phyloP scores from a whole-genome alignment of 2,329 filamentous ascomycete species.

The Sphaerulina populicola region DNA sequence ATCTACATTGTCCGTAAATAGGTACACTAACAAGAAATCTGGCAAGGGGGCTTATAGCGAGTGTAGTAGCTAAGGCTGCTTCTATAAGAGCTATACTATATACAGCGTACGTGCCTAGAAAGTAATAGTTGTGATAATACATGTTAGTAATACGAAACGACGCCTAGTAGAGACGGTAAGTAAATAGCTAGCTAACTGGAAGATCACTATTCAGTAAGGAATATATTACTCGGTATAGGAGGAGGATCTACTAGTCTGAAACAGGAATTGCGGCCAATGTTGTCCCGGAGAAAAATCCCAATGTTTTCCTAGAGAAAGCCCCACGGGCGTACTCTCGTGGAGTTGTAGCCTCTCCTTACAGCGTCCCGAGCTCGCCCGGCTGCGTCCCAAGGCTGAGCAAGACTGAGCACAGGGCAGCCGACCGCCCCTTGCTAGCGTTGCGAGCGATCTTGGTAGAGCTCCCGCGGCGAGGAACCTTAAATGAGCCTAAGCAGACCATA shows the following conservation, averaged over 20 bases:
- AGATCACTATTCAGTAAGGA: background rate
- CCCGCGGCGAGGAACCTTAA: background rate
- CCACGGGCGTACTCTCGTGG: too few relatives aligned
- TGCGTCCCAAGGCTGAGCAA: background rate
- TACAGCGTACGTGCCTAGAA: background rate
- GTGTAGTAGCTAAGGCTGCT: background rate
- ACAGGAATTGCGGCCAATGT: background rate
- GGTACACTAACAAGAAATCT: background rate
- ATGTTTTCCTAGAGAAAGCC: too few relatives aligned
- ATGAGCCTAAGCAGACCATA: background rate
- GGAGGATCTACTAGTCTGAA: background rate
- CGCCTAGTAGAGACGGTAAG: background rate
- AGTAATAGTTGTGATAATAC: background rate
- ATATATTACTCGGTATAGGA: background rate
- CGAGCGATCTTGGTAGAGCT: background rate
- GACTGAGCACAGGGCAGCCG: background rate
- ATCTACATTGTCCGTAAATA: too few relatives aligned
- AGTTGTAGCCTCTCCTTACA: background rate
- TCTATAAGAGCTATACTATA: background rate
- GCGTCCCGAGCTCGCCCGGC: background rate
- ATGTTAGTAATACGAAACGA: background rate
- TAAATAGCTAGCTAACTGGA: background rate
- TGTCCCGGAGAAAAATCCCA: conserved; percentile 1
- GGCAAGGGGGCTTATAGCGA: background rate
- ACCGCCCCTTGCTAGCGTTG: background rate